Conservation (phyloP, 495 filamentous ascomycete genomes). For the Podospora pseudocomata region DNA sequence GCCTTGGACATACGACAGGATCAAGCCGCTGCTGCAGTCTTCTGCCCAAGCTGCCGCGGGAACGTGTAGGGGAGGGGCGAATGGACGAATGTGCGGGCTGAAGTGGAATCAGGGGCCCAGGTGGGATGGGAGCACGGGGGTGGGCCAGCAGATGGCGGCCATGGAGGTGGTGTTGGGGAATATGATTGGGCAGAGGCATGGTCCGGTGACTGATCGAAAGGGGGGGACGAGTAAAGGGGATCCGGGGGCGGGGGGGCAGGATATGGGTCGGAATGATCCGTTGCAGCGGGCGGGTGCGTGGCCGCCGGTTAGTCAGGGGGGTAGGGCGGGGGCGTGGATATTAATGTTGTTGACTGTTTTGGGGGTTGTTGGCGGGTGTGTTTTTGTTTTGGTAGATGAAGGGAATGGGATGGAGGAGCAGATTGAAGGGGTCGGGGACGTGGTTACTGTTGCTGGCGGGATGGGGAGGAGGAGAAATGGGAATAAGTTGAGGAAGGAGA, state of each 20-base stretch:
- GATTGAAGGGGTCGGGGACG: constrained; percentile 3
- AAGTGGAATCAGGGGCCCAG: constrained; percentile 56
- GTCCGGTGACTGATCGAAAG: constrained; percentile 59
- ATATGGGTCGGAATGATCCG: constrained; percentile 33
- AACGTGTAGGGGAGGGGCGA: constrained; percentile 57
- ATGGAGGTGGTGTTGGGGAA: constrained; percentile 64
- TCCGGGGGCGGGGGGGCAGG: constrained; percentile 57
- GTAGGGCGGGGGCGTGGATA: constrained; percentile 59
- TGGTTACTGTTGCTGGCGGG: constrained; percentile 3
- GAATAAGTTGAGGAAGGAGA: background rate
- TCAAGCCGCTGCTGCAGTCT: constrained; percentile 59
- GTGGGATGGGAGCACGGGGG: constrained; percentile 56
- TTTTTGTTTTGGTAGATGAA: constrained; percentile 41
- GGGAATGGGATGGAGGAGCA: constrained; percentile 6
- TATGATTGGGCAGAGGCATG: constrained; percentile 42
- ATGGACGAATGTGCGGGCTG: constrained; percentile 65
- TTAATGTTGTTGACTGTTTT: constrained; percentile 48
- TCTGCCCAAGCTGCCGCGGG: constrained; percentile 64
- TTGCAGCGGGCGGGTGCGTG: constrained; percentile 17
- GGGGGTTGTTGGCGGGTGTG: constrained; percentile 28
- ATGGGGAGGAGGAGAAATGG: background rate
- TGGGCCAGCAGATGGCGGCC: constrained; percentile 70
- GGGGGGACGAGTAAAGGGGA: constrained; percentile 76
- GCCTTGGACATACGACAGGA: constrained; percentile 55
- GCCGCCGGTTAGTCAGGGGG: constrained; percentile 41